phyloP scores from a whole-genome alignment of 352 stramenopile genomes.

The Achlya hypogyna region DNA sequence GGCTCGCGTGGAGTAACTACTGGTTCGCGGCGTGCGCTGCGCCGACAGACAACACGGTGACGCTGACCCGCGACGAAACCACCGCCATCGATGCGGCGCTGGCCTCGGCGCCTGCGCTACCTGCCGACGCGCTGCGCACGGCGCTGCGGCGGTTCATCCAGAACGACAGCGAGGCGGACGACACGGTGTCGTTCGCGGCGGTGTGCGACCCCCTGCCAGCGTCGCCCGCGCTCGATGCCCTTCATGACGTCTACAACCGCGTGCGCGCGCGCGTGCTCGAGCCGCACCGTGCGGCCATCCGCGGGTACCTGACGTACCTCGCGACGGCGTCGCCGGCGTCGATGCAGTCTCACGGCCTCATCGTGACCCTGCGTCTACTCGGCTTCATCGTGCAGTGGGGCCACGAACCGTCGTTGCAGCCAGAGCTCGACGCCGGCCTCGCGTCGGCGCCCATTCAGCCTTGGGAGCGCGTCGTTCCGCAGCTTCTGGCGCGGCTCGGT shows the following conservation, averaged over 20 bases:
- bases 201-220: neutral
- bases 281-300: slow-evolving; percentile 19
- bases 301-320: slow-evolving; percentile 25
- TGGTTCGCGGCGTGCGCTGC: neutral
- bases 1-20: slow-evolving; percentile 14
- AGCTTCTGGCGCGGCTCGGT: slow-evolving; percentile 53
- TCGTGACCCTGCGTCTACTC: slow-evolving; percentile 52
- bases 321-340: slow-evolving; percentile 16
- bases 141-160: neutral
- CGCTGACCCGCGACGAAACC: neutral
- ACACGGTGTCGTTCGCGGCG: neutral
- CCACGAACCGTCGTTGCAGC: slow-evolving; percentile 32
- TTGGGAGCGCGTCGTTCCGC: slow-evolving; percentile 61
- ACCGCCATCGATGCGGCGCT: neutral
- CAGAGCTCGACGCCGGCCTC: slow-evolving; percentile 38
- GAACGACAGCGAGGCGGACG: neutral
- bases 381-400: slow-evolving; percentile 56
- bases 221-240: neutral
- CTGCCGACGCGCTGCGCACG: neutral
- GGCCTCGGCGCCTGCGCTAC: neutral
- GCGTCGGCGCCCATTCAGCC: slow-evolving; percentile 37
- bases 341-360: slow-evolving; percentile 24
- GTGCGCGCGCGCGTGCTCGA: neutral
- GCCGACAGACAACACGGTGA: neutral
- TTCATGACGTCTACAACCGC: neutral